phyloP scores from a whole-genome alignment of 805 yeast genomes.

The Saccharomycopsis fodiens region DNA sequence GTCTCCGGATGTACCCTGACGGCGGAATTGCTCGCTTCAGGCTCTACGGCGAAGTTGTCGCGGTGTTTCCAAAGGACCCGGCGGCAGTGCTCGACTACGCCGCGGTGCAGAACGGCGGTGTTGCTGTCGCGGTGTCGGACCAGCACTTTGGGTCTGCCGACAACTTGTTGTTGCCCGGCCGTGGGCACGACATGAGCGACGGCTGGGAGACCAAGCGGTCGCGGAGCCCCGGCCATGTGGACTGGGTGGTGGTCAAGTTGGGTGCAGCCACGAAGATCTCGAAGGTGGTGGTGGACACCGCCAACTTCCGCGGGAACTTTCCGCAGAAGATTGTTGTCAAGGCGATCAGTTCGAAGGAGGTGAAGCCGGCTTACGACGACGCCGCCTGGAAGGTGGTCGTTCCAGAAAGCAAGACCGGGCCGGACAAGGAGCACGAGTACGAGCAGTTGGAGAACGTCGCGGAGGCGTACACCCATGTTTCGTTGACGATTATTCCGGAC shows the following conservation, averaged over 20 bases:
- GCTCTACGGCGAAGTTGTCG: constrained; percentile 74
- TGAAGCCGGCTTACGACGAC: constrained; percentile 32
- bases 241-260: constrained; percentile 82
- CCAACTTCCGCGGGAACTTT: constrained; percentile 90
- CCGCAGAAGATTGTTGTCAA: constrained; percentile 76
- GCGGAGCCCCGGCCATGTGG: constrained; percentile 73
- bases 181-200: constrained; percentile 94
- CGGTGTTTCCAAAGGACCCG: constrained; percentile 49
- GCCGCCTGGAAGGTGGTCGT: constrained; percentile 59
- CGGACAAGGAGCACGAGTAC: constrained; percentile 72
- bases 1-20: constrained; percentile 91
- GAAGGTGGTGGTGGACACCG: constrained; percentile 75
- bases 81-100: constrained; percentile 61
- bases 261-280: constrained; percentile 58
- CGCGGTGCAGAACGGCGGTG: constrained; percentile 80
- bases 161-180: constrained; percentile 83
- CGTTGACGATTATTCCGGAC: constrained; percentile 83
- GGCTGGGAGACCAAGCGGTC: constrained; percentile 98
- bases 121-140: constrained; percentile 74
- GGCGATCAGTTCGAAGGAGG: constrained; percentile 35
- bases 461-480: constrained; percentile 54
- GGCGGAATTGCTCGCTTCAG: constrained; percentile 97
- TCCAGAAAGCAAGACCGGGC: constrained; percentile 63
- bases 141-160: constrained; percentile 94
- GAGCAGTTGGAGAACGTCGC: constrained; percentile 26